These are phyloP conservation scores for Claviceps capensis DNA, from an alignment of 2,329 filamentous ascomycete genomes.

Conservation along the genomic window DNA sequence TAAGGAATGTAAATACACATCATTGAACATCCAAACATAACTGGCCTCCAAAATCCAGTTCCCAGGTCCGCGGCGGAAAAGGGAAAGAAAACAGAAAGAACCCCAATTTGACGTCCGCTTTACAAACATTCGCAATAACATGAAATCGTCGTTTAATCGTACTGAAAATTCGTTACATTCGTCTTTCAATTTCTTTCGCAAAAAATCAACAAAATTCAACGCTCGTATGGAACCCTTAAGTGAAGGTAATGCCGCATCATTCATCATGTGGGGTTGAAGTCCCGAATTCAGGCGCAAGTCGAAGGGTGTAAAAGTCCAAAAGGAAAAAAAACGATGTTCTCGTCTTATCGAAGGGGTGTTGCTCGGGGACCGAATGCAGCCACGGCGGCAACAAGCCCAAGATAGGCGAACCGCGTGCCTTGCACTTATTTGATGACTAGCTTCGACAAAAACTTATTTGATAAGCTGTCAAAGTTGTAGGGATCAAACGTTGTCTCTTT, in stretches of 20 bases:
- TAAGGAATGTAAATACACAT: constrained; percentile 16
- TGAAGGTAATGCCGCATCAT: no score
- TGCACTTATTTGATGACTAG: constrained; percentile 86
- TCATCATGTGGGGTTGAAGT: no score
- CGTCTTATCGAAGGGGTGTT: not conserved
- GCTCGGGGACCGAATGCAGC: not conserved
- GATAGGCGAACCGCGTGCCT: not conserved
- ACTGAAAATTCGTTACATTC: constrained; percentile 12
- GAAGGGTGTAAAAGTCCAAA: constrained; percentile 13
- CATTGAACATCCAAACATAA: constrained; percentile 1
- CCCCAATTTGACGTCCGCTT: not conserved
- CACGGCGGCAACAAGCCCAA: not conserved
- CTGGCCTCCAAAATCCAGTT: not conserved
- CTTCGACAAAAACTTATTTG: constrained; percentile 94
- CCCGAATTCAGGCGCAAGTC: constrained; percentile 19
- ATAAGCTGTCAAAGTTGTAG: constrained; percentile 85
- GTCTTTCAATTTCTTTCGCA: not conserved
- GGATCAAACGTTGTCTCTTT: constrained; percentile 74
- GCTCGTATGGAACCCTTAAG: not conserved
- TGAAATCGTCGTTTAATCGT: constrained; percentile 21
- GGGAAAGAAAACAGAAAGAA: not conserved
- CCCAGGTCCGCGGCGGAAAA: not conserved
- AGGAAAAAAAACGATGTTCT: constrained; percentile 5
- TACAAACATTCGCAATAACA: not conserved
- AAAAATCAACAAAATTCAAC: not conserved